Percentiles rank a stretch among this genome's conserved stretches.
phyloP scores from a whole-genome alignment of 1,284 basidiomycete genomes.

The Rhodotorula mucilaginosa region DNA sequence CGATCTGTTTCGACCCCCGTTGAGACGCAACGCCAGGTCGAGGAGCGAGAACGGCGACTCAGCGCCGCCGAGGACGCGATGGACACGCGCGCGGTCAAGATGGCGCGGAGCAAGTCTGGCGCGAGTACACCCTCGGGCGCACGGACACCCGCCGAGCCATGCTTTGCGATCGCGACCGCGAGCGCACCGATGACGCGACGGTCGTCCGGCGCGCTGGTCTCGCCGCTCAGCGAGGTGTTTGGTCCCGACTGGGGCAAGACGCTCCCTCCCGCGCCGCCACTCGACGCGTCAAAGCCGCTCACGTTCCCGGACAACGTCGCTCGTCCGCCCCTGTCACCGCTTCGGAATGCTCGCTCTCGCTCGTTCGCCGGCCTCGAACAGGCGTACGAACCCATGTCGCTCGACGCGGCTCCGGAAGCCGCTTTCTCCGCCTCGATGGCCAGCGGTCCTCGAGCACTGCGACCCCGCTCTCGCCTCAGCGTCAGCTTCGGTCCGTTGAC shows the following conservation, averaged over 20 bases:
- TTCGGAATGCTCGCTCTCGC: constrained; percentile 27
- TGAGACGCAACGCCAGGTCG: constrained; percentile 32
- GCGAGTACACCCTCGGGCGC: constrained; percentile 5
- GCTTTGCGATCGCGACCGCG: background rate
- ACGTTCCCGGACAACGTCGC: constrained; percentile 33
- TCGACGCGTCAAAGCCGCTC: background rate
- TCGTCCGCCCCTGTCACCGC: constrained; percentile 15
- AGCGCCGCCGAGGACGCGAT: constrained; percentile 16
- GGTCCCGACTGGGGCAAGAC: constrained; percentile 25
- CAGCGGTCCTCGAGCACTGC: background rate
- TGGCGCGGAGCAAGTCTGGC: constrained; percentile 25
- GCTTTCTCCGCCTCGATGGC: background rate
- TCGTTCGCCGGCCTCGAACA: constrained; percentile 25
- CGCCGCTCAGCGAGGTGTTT: constrained; percentile 23
- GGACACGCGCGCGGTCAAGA: constrained; percentile 28
- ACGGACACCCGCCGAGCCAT: constrained; percentile 1
- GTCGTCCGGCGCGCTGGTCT: constrained; percentile 6
- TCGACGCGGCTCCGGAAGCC: background rate
- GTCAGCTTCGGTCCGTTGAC: constrained; percentile 14
- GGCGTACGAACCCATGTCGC: constrained; percentile 7
- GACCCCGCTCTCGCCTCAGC: constrained; percentile 10
- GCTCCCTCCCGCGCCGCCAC: constrained; percentile 16
- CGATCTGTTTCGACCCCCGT: constrained; percentile 35
- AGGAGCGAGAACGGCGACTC: constrained; percentile 22
- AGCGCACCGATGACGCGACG: constrained; percentile 14